Evolutionary conservation across 2,329 filamentous ascomycete species (phyloP).

Genomic region (Trichophyton simii): DNA sequence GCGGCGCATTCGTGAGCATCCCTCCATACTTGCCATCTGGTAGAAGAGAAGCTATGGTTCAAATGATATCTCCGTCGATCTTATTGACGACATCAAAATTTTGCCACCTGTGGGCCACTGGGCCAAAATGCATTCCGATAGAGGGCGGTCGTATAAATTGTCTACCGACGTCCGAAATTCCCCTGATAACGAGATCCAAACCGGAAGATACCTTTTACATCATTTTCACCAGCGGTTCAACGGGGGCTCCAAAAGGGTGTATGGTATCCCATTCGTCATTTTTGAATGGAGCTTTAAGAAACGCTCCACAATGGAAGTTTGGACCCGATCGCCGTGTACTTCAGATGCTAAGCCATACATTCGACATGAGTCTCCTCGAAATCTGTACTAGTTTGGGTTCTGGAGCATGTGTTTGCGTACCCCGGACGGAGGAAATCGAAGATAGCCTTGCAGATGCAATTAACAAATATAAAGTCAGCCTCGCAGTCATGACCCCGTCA

Average conservation of each 20-base stretch:
- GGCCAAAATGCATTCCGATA: slow-evolving; percentile 30
- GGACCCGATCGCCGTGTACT: slow-evolving; percentile 30
- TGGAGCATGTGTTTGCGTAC: slow-evolving; percentile 37
- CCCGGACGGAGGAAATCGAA: slow-evolving; percentile 30
- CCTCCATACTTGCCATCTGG: slow-evolving; percentile 9
- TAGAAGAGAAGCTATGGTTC: slow-evolving; percentile 8
- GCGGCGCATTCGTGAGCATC: slow-evolving; percentile 12
- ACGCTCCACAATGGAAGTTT: slow-evolving; percentile 35
- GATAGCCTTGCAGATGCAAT: slow-evolving; percentile 26
- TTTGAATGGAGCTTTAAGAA: slow-evolving; percentile 36
- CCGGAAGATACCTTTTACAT: slow-evolving; percentile 48
- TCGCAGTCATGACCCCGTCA: slow-evolving; percentile 40
- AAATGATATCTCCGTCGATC: slow-evolving; percentile 3
- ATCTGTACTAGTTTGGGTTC: slow-evolving; percentile 23
- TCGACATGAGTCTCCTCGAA: slow-evolving; percentile 32
- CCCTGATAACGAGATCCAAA: slow-evolving; percentile 18
- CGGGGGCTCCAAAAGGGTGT: slow-evolving; percentile 42
- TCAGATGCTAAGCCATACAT: slow-evolving; percentile 35
- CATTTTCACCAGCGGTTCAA: slow-evolving; percentile 42
- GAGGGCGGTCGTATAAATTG: slow-evolving; percentile 40
- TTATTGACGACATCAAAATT: slow-evolving; percentile 10
- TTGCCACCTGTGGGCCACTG: slow-evolving; percentile 14
- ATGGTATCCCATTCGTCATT: slow-evolving; percentile 46
- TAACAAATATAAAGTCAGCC: slow-evolving; percentile 32
- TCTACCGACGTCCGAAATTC: slow-evolving; percentile 32